Conservation (phyloP, 257 asterid species). For the Fraxinus quadrangulata region DNA sequence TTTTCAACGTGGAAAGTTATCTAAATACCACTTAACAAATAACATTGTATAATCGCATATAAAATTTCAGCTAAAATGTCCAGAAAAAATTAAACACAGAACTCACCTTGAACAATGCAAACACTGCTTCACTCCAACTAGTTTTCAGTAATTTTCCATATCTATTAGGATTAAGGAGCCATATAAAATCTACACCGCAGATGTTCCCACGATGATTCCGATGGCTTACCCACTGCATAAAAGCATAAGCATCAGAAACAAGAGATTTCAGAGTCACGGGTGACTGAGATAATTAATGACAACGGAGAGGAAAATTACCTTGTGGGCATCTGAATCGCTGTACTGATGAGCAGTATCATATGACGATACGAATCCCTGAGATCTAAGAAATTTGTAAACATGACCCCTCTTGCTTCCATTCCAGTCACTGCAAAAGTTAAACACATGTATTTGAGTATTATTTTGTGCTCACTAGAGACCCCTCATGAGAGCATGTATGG, state of each 20-base stretch:
- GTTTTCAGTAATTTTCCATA: slow-evolving; percentile 83
- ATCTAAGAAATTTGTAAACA: slow-evolving; percentile 88
- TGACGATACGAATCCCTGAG: slow-evolving; percentile 97
- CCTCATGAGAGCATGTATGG: neutral
- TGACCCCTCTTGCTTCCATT: slow-evolving; percentile 97
- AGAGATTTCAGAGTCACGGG: slow-evolving; percentile 6
- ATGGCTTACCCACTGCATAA: slow-evolving; percentile 91
- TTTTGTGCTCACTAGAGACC: neutral
- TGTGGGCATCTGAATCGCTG: slow-evolving; percentile 95
- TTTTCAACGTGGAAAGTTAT: neutral
- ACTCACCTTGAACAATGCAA: slow-evolving; percentile 91
- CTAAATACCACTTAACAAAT: neutral
- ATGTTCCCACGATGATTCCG: slow-evolving; percentile 98
- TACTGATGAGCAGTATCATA: slow-evolving; percentile 97
- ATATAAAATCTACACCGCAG: slow-evolving; percentile 97
- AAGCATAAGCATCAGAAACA: slow-evolving; percentile 25
- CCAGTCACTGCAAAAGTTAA: slow-evolving; percentile 70
- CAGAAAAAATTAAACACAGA: neutral
- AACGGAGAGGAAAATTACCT: slow-evolving; percentile 46
- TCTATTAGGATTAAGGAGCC: slow-evolving; percentile 95
- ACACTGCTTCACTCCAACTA: slow-evolving; percentile 95
- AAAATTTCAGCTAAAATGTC: neutral
- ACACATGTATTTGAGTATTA: slow-evolving; percentile 24
- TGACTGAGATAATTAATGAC: neutral
- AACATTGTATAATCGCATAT: too few species aligned